Conservation (phyloP, 768 basidiomycete species). For the Phaeolepiota aurea region DNA sequence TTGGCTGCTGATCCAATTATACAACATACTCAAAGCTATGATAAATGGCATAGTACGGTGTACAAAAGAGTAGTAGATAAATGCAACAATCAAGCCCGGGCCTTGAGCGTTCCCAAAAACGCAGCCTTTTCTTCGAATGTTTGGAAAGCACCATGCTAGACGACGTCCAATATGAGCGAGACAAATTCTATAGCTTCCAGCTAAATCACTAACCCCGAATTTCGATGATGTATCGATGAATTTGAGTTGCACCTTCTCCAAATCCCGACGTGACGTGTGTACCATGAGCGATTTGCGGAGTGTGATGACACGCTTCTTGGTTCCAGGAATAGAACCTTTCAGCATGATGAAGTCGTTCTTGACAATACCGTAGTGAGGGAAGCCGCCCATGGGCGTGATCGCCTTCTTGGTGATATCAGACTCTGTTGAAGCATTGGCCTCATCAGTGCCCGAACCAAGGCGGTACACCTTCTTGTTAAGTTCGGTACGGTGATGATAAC, state of each 20-base stretch:
- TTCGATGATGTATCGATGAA: conserved; percentile 99
- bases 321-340: conserved; percentile 93
- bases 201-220: conserved; percentile 66
- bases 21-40: conserved; percentile 1
- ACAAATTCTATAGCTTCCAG: not conserved
- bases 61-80: conserved; percentile 30
- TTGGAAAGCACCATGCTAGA: conserved; percentile 93
- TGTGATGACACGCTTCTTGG: conserved; percentile 96
- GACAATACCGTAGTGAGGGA: conserved; percentile 98
- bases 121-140: conserved; percentile 93
- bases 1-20: not conserved
- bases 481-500: conserved; percentile 95
- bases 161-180: conserved; percentile 7
- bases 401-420: conserved; percentile 88
- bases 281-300: conserved; percentile 96
- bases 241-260: conserved; percentile 97
- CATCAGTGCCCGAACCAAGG: conserved; percentile 72
- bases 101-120: conserved; percentile 90
- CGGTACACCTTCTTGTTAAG: conserved; percentile 99
- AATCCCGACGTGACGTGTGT: conserved; percentile 90
- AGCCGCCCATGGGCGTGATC: conserved; percentile 97
- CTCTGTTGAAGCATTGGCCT: conserved; percentile 86
- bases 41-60: conserved; percentile 29
- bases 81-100: conserved; percentile 52
- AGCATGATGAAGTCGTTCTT: conserved; percentile 98